These are phyloP conservation scores for Ophiostoma sp. DNA, from an alignment of 2,329 filamentous ascomycete species.

Conservation along the genomic window DNA sequence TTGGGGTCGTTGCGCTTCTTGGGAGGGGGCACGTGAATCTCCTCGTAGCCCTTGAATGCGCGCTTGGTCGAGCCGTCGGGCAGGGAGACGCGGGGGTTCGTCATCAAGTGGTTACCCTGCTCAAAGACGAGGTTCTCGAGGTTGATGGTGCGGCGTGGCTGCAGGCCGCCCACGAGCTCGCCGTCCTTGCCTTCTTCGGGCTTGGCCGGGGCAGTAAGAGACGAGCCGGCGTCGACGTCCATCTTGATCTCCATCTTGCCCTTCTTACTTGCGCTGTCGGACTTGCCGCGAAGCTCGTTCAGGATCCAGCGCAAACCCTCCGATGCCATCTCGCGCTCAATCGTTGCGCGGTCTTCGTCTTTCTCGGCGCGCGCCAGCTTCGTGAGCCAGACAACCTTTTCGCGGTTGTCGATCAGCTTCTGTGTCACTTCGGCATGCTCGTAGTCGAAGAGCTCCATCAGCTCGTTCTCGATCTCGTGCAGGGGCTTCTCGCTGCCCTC, in stretches of 20 bases:
- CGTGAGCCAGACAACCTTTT: constrained; percentile 94
- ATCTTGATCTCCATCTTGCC: constrained; percentile 85
- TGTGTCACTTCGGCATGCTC: constrained; percentile 90
- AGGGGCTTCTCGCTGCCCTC: constrained; percentile 78
- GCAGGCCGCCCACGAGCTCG: constrained; percentile 71
- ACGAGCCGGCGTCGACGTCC: constrained; percentile 72
- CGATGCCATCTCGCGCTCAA: constrained; percentile 88
- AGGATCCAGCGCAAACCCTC: constrained; percentile 82
- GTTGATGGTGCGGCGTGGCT: constrained; percentile 83
- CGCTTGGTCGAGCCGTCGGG: constrained; percentile 93
- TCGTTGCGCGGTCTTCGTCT: constrained; percentile 64
- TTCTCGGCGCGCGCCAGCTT: constrained; percentile 77
- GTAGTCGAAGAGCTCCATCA: constrained; percentile 98
- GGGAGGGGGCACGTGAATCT: constrained; percentile 92
- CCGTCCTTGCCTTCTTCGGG: constrained; percentile 53
- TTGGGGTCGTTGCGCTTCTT: constrained; percentile 78
- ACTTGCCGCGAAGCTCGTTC: constrained; percentile 76
- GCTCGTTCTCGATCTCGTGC: constrained; percentile 92
- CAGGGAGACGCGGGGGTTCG: constrained; percentile 90
- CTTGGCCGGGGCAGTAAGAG: constrained; percentile 45
- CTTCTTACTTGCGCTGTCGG: constrained; percentile 47
- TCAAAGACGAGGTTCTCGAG: constrained; percentile 95
- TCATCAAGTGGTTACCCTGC: constrained; percentile 98
- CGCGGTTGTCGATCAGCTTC: constrained; percentile 83
- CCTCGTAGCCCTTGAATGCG: constrained; percentile 96